phyloP scores from a whole-genome alignment of 768 basidiomycete species.

The Naganishia vaughanmartiniae region DNA sequence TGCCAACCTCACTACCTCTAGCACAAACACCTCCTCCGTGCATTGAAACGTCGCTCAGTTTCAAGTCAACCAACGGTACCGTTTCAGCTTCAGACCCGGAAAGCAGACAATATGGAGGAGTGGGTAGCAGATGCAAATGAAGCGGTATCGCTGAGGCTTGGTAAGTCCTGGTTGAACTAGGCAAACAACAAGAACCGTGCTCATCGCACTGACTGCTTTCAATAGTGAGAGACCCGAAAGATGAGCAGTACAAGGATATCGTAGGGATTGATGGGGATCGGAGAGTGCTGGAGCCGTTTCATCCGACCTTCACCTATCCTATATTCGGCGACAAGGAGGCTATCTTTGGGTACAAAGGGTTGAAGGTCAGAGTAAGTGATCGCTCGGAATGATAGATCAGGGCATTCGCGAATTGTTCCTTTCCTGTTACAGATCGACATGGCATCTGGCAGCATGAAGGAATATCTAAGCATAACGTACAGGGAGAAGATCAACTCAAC shows the following conservation, averaged over 20 bases:
- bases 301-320: slow-evolving; percentile 91
- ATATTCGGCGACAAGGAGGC: slow-evolving; percentile 96
- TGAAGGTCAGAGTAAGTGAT: slow-evolving; percentile 72
- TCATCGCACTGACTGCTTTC: neutral
- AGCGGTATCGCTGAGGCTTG: slow-evolving; percentile 13
- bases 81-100: neutral
- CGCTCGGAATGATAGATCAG: too few relatives aligned
- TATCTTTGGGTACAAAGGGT: slow-evolving; percentile 86
- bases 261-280: slow-evolving; percentile 15
- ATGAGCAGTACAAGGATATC: slow-evolving; percentile 18
- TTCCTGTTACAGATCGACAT: slow-evolving; percentile 47
- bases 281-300: slow-evolving; percentile 64
- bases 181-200: neutral
- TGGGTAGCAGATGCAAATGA: slow-evolving; percentile 23
- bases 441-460: slow-evolving; percentile 78
- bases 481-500: slow-evolving; percentile 62
- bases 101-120: slow-evolving; percentile 6
- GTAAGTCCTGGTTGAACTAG: neutral
- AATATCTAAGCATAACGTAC: slow-evolving; percentile 69
- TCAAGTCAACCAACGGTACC: neutral
- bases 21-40: neutral
- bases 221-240: slow-evolving; percentile 13
- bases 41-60: neutral
- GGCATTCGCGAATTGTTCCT: neutral
- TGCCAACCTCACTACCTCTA: neutral